Evolutionary conservation across 2,329 filamentous ascomycete genomes (phyloP).

Genomic region (Cladosporium halotolerans): DNA sequence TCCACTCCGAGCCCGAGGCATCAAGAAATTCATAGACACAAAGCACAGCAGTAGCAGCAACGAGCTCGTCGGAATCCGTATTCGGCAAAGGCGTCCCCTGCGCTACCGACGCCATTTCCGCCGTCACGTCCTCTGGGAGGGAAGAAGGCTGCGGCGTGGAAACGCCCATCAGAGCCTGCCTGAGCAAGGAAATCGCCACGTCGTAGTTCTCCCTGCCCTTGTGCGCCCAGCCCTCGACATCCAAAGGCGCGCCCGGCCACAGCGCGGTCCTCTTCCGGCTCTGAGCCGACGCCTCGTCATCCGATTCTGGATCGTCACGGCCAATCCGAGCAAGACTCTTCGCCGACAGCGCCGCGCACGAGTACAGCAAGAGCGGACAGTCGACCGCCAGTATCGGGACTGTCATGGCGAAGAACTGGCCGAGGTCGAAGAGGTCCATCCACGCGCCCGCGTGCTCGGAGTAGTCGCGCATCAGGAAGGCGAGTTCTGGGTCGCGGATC

Average conservation of each 20-base stretch:
- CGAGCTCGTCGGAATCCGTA: slow-evolving; percentile 52
- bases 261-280: slow-evolving; percentile 45
- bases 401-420: slow-evolving; percentile 54
- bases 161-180: slow-evolving; percentile 28
- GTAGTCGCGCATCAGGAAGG: slow-evolving; percentile 54
- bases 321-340: slow-evolving; percentile 54
- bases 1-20: slow-evolving; percentile 57
- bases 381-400: slow-evolving; percentile 51
- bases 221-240: slow-evolving; percentile 46
- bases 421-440: slow-evolving; percentile 53
- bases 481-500: slow-evolving; percentile 33
- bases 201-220: slow-evolving; percentile 57
- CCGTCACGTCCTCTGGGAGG: slow-evolving; percentile 21
- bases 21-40: slow-evolving; percentile 65
- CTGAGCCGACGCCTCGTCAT: slow-evolving; percentile 33
- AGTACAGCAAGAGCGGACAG: slow-evolving; percentile 46
- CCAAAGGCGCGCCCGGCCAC: slow-evolving; percentile 36
- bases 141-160: slow-evolving; percentile 21
- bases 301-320: slow-evolving; percentile 45
- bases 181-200: slow-evolving; percentile 30
- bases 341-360: slow-evolving; percentile 55
- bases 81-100: slow-evolving; percentile 26
- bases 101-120: slow-evolving; percentile 15
- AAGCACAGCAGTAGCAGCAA: slow-evolving; percentile 60
- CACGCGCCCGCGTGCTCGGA: slow-evolving; percentile 54